Base-by-base conservation (phyloP, 2,329 filamentous ascomycete species). In the Colletotrichum kahawae region DNA sequence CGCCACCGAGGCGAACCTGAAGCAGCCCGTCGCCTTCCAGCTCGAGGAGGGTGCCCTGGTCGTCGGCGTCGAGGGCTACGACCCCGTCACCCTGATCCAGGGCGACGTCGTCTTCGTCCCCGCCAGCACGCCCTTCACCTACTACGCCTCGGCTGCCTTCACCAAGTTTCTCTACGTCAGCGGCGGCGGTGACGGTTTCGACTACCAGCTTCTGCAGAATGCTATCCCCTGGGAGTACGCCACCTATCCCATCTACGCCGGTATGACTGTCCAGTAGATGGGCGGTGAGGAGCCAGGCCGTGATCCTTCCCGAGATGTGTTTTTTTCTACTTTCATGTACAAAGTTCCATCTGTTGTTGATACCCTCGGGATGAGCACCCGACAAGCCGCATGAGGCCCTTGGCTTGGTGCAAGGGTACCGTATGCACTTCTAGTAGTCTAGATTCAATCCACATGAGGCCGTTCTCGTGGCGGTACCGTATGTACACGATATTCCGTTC, bases 71-170 rank as follows among this genome's bases (percentile, higher is more conserved):
- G 68, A 76, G 2, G 79, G 80, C 21, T 80, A 80, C 76, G 73
- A 78, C 27, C 66, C 64, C 36, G 76, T 75, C 7, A 73, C 72
- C 10, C 71, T 82, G 21, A 75, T 80, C 34, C 76, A 78, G 21
- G 79, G 80, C n/a, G 79, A 81, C 33, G 79, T 82, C 14, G 76
- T 78, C 12, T 82, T 82, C 60, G 69, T 82, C 29, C 79, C 80
- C 2, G 75, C 77, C 5, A 66, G 68, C 12, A 77, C 76, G 4
- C 31, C 70, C 1, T 81, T 81, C 57, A 68, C 57, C 24, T 82
- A 81, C 72, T 64, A 74, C 24, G 79, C 80, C 7, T 78, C 76
- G 2, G 78, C 78, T 8, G 77, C 78, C 5, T 78, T 78, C 29
- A 82, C 79, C 43, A 79, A 80, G 74, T 79, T 82, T 21, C 36